Conservation (phyloP, 2,329 filamentous ascomycete genomes). For the Chaetomiaceae sp. region DNA sequence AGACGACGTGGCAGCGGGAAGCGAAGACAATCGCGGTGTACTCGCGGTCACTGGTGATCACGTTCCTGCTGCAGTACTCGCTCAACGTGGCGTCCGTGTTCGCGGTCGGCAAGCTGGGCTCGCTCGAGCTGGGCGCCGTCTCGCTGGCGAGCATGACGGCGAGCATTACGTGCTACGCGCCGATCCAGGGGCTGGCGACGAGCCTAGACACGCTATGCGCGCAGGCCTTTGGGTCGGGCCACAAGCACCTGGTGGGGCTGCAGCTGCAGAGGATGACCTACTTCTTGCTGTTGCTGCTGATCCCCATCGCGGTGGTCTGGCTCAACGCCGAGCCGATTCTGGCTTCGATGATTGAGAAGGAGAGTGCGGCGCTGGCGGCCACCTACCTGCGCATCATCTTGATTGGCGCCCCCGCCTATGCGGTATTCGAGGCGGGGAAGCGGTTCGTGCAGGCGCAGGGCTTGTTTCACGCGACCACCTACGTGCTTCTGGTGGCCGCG, state of each 20-base stretch:
- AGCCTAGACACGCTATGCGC: constrained; percentile 88
- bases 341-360: constrained; percentile 56
- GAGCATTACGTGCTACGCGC: constrained; percentile 70
- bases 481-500: constrained; percentile 68
- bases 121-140: constrained; percentile 60
- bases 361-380: constrained; percentile 65
- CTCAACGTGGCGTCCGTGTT: constrained; percentile 79
- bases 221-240: constrained; percentile 88
- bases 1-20: constrained; percentile 88
- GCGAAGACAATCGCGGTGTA: constrained; percentile 71
- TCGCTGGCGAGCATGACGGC: constrained; percentile 71
- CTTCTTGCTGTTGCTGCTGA: constrained; percentile 64
- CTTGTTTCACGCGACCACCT: constrained; percentile 72
- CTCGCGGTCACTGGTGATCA: constrained; percentile 63
- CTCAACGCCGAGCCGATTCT: constrained; percentile 61
- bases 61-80: constrained; percentile 76
- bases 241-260: constrained; percentile 79
- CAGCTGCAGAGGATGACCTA: constrained; percentile 76
- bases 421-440: constrained; percentile 69
- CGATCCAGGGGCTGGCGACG: constrained; percentile 80
- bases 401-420: constrained; percentile 67
- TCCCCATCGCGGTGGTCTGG: constrained; percentile 68
- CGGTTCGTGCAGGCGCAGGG: constrained; percentile 79
- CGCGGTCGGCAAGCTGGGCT: constrained; percentile 69
- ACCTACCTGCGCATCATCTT: constrained; percentile 66